Evolutionary conservation across 2,329 filamentous ascomycete species (phyloP).

Genomic region (Aspergillus sp.): DNA sequence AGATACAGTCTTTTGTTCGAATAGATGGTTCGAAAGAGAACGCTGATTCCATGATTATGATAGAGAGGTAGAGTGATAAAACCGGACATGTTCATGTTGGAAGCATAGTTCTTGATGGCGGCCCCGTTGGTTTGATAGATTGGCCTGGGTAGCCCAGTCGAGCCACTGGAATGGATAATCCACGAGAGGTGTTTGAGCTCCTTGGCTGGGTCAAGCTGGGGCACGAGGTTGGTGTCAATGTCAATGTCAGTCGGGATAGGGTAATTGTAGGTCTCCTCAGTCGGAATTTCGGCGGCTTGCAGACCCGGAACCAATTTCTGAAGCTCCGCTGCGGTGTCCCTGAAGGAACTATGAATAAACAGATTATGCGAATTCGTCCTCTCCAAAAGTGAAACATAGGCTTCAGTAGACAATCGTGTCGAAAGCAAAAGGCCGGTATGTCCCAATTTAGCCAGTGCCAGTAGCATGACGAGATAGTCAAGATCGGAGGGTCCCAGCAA

Average conservation of each 20-base stretch:
- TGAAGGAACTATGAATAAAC: constrained; percentile 28
- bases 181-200: constrained; percentile 38
- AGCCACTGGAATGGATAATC: constrained; percentile 56
- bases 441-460: constrained; percentile 57
- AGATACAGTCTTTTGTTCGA: constrained; percentile 52
- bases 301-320: constrained; percentile 18
- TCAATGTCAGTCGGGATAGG: constrained; percentile 13
- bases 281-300: constrained; percentile 29
- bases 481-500: constrained; percentile 56
- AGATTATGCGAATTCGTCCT: constrained; percentile 42
- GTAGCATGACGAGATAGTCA: constrained; percentile 54
- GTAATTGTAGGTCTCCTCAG: constrained; percentile 20
- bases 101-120: constrained; percentile 50
- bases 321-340: constrained; percentile 23
- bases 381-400: constrained; percentile 50
- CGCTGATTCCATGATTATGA: constrained; percentile 60
- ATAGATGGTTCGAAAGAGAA: constrained; percentile 54
- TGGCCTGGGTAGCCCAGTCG: constrained; percentile 63
- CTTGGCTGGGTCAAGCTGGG: constrained; percentile 23
- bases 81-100: constrained; percentile 47
- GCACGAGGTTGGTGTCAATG: constrained; percentile 22
- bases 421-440: constrained; percentile 57
- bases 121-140: constrained; percentile 59
- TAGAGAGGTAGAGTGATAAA: constrained; percentile 60
- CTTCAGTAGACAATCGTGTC: constrained; percentile 52